Evolutionary conservation across 1,284 basidiomycete species (phyloP), one percentile per base, ranked within the genome.

Genomic region (Caloboletus inedulis): DNA sequence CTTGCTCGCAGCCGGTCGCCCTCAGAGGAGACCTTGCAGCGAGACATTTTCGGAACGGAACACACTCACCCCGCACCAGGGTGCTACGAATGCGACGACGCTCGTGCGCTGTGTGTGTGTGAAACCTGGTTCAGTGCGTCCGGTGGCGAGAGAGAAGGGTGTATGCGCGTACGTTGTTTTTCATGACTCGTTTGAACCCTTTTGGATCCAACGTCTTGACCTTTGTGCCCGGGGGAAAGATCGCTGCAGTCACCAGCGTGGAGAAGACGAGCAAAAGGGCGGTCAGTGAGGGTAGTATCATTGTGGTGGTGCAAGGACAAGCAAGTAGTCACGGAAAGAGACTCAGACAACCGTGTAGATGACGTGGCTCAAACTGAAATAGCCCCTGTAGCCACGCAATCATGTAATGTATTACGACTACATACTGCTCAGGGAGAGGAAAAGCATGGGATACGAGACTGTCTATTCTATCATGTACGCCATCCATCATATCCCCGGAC

Each of bases 1-100:
- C n/a, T n/a, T n/a, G n/a, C n/a, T n/a, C n/a, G n/a, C n/a, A n/a
- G n/a, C n/a, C n/a, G n/a, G n/a, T n/a, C n/a, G n/a, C n/a, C n/a
- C n/a, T n/a, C n/a, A n/a, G 6, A 25, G 25, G 7, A 25, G 4
- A 25, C 25, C 25, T 25, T 1, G 25, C n/a, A 25, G 6, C 25
- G 7, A 25, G 25, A 25, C 5, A 25, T 7, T 25, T 7, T 25
- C 3, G 27, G 18, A 14, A 47, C 25, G 43, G 10, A 19, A 12
- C 16, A 12, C 5, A 69, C 88, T 69, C 69, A 91, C 91, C 56
- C 89, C 89, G 63, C 89, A 91, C 89, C 91, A 94, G 7, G 91
- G 89, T 25, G 91, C 92, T 8, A 94, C 87, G 63, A 94, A 94
- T 2, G 91, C 91, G n/a, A 94, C 84, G 61, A 93, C 68, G 44